Evolutionary conservation across 2,329 filamentous ascomycete species (phyloP), one percentile per base, ranked within the genome.

Genomic region (Biscogniauxia sp.): DNA sequence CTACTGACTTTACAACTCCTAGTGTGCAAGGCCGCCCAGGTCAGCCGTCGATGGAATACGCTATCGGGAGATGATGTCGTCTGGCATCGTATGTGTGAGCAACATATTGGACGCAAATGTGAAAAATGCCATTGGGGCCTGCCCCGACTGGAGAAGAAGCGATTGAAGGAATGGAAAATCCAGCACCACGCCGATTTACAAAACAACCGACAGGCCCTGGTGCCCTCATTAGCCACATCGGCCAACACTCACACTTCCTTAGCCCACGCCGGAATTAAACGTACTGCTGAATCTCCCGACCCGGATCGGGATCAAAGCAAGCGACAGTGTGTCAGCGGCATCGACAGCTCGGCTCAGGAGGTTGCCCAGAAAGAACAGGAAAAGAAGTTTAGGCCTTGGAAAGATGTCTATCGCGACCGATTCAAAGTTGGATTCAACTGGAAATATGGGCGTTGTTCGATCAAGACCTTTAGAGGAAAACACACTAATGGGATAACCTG

Each of bases 401-500:
- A 99, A 76, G 93, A 96, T 63, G 92, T 99, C 1, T 99, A 99
- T 79, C 91, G 92, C 65, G 94, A 97, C 74, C 87, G 92, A 17
- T 98, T 94, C 82, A 95, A 94, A 74, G 93, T 99, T 54, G 94
- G 95, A 56, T 95, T 89, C 62, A 98, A 98, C 74, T 99, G 95
- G 95, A 96, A 97, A 74, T 93, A 96, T 65, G 94, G 95, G 3
- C 88, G 94, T 45, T 98, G 90, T 77, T 88, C 88, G 6, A 89
- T 91, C 67, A 93, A 89, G 72, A 86, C 90, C 13, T 92, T 99
- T 75, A 89, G 88, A 68, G 94, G 93, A 1, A 82, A 72, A 45
- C 89, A 98, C 75, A 88, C 86, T 11, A 97, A 97, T 72, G 94
- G 94, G 49, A 88, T 95, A 61, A 95, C 79, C 49, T 84, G 78